Conservation (phyloP, 2,329 filamentous ascomycete genomes). For the Neopestalotiopsis rosae region DNA sequence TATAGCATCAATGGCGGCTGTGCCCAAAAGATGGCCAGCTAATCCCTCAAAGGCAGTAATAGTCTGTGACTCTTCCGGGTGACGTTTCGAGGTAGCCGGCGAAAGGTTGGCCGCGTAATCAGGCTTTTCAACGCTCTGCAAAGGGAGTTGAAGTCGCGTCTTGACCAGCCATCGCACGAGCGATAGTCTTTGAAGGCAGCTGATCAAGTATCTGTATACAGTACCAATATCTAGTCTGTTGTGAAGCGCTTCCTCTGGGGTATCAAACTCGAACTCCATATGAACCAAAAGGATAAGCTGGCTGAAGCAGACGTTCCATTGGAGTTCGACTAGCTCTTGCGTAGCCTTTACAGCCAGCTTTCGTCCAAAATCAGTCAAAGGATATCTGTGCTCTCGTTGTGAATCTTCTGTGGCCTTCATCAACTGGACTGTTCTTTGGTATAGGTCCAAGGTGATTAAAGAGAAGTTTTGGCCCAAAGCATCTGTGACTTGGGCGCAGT, state of each 20-base stretch:
- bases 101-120: conserved; percentile 39
- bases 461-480: conserved; percentile 70
- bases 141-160: conserved; percentile 59
- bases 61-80: conserved; percentile 50
- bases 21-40: conserved; percentile 67
- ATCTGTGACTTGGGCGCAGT: conserved; percentile 72
- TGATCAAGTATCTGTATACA: conserved; percentile 73
- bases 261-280: conserved; percentile 82
- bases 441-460: conserved; percentile 61
- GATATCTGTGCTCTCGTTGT: conserved; percentile 42
- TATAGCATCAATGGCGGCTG: conserved; percentile 55
- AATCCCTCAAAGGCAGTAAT: conserved; percentile 66
- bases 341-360: conserved; percentile 77
- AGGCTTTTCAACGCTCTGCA: conserved; percentile 46
- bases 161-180: conserved; percentile 73
- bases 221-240: conserved; percentile 67
- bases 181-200: conserved; percentile 75
- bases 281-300: conserved; percentile 84
- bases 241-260: conserved; percentile 70
- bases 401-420: conserved; percentile 52
- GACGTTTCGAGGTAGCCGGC: conserved; percentile 43
- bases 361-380: conserved; percentile 77
- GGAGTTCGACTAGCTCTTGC: conserved; percentile 77
- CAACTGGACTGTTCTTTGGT: conserved; percentile 55
- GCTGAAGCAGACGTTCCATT: conserved; percentile 78